Evolutionary conservation across 352 stramenopile species (phyloP).

Genomic region (Globisporangium cylindrosporum): DNA sequence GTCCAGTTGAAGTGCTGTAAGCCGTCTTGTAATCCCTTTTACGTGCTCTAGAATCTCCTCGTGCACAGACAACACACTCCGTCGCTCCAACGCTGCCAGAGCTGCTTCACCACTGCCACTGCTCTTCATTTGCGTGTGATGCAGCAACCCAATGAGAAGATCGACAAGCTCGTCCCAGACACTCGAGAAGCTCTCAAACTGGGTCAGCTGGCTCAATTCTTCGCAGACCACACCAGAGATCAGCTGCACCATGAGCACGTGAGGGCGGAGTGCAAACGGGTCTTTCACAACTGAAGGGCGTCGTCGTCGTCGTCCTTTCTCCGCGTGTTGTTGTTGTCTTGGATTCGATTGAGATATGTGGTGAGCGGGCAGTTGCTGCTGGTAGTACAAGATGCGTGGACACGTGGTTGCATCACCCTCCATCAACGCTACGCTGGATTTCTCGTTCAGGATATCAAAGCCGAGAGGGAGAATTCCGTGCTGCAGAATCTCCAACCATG

Average conservation of each 20-base stretch:
- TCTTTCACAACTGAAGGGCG: conserved; percentile 56
- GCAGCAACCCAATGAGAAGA: conserved; percentile 51
- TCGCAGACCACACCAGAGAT: conserved; percentile 63
- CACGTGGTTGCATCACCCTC: not conserved
- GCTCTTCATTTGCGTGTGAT: conserved; percentile 41
- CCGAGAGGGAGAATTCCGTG: conserved; percentile 57
- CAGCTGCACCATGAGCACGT: conserved; percentile 59
- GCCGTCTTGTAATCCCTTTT: conserved; percentile 53
- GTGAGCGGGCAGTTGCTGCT: conserved; percentile 39
- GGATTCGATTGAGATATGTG: conserved; percentile 8
- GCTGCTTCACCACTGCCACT: conserved; percentile 21
- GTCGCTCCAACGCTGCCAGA: conserved; percentile 58
- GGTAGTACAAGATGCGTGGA: conserved; percentile 44
- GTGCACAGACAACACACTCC: conserved; percentile 57
- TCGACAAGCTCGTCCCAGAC: conserved; percentile 61
- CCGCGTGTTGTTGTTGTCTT: not conserved
- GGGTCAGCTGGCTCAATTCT: conserved; percentile 47
- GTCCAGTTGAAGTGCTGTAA: conserved; percentile 34
- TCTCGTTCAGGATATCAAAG: conserved; percentile 44
- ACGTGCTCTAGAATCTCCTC: conserved; percentile 76
- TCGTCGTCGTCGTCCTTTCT: conserved; percentile 27
- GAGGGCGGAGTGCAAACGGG: conserved; percentile 46
- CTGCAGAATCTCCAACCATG: conserved; percentile 62
- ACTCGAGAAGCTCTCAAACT: conserved; percentile 32
- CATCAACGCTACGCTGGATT: conserved; percentile 9